Percentiles rank a stretch among this genome's conserved stretches.
These are phyloP conservation scores for Choanephora cucurbitarum DNA, from an alignment of 371 early-diverging fungal genomes.

Conservation along the genomic window DNA sequence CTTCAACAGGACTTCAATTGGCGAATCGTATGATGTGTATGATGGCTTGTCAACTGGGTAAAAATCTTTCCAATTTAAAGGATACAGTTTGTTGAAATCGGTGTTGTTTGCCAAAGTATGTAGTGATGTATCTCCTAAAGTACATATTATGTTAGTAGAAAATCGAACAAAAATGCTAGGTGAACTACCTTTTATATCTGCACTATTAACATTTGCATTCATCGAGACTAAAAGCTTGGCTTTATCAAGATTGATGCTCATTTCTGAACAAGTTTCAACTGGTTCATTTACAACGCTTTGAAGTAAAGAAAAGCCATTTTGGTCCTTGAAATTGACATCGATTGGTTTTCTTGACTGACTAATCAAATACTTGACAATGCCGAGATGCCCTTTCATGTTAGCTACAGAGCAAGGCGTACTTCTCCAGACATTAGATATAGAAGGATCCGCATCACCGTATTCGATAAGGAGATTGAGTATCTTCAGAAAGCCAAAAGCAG, in stretches of 20 bases:
- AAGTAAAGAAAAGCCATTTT: conserved; percentile 51
- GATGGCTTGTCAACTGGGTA: conserved; percentile 2
- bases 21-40: background rate
- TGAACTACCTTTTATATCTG: conserved; percentile 39
- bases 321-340: conserved; percentile 53
- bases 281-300: conserved; percentile 39
- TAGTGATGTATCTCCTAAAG: conserved; percentile 42
- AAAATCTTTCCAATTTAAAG: conserved; percentile 16
- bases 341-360: conserved; percentile 26
- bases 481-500: conserved; percentile 54
- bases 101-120: conserved; percentile 39
- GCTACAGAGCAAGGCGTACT: conserved; percentile 60
- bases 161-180: background rate
- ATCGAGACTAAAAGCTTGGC: conserved; percentile 37
- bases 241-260: conserved; percentile 33
- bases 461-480: conserved; percentile 47
- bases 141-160: too few species aligned
- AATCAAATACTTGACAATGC: conserved; percentile 51
- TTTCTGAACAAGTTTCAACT: conserved; percentile 32
- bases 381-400: conserved; percentile 60
- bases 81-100: conserved; percentile 19
- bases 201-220: conserved; percentile 46
- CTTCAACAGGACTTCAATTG: background rate
- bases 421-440: conserved; percentile 56
- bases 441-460: conserved; percentile 47